Conservation (phyloP, 495 filamentous ascomycete genomes). For the Endocarpon pusillum region DNA sequence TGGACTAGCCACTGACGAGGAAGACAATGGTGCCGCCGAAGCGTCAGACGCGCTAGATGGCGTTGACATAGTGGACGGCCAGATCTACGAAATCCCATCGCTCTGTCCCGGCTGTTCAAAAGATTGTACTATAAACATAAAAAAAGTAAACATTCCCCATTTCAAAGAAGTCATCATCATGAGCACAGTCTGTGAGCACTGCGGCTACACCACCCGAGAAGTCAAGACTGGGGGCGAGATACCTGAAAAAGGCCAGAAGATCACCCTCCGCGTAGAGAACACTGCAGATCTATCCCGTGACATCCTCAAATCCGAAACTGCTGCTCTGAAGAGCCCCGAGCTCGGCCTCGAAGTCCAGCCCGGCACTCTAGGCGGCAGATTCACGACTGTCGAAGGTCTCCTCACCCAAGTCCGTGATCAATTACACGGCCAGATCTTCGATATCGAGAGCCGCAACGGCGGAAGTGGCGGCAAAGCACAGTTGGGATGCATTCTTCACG, state of each 20-base stretch:
- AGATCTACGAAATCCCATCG: conserved; percentile 79
- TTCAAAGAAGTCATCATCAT: conserved; percentile 93
- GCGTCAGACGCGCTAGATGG: conserved; percentile 25
- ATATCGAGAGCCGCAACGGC: conserved; percentile 35
- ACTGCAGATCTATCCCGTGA: conserved; percentile 72
- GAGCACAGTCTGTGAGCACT: conserved; percentile 72
- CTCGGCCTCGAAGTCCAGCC: conserved; percentile 69
- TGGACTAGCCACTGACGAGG: conserved; percentile 39
- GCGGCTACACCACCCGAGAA: conserved; percentile 88
- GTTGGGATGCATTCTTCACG: conserved; percentile 69
- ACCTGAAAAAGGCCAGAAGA: conserved; percentile 69
- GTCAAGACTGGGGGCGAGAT: conserved; percentile 92
- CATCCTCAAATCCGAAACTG: conserved; percentile 92
- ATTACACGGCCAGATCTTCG: conserved; percentile 69
- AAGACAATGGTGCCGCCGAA: conserved; percentile 7
- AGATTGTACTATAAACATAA: conserved; percentile 72
- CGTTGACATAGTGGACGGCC: conserved; percentile 69
- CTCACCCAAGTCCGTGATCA: conserved; percentile 88
- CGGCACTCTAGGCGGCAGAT: conserved; percentile 87
- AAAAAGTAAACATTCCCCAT: conserved; percentile 88
- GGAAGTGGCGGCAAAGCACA: conserved; percentile 34
- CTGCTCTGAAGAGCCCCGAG: conserved; percentile 67
- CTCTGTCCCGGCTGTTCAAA: conserved; percentile 81
- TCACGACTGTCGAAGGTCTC: conserved; percentile 90
- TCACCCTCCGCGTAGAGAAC: conserved; percentile 57